Percentiles rank a stretch among this genome's conserved stretches.
phyloP scores from a whole-genome alignment of 2,329 filamentous ascomycete genomes.

The Verticillium nonalfalfae region DNA sequence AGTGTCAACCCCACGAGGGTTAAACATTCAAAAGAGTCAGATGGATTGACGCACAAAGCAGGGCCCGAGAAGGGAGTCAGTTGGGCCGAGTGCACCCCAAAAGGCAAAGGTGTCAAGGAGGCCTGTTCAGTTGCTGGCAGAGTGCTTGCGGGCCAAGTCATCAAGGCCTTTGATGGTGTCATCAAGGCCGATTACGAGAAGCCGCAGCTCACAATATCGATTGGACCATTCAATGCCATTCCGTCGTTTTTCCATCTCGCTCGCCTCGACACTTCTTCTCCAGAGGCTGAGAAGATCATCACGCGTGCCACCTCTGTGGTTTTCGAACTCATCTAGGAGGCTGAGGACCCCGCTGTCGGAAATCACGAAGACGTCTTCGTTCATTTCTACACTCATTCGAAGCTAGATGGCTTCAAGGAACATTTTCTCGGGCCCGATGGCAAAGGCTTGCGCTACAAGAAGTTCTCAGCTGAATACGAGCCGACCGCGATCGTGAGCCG shows the following conservation, averaged over 20 bases:
- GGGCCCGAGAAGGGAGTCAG: not conserved
- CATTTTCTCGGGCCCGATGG: not conserved
- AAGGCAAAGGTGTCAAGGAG: not conserved
- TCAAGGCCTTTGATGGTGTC: not conserved
- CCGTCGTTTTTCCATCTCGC: not conserved
- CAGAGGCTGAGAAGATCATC: not conserved
- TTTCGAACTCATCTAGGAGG: not conserved
- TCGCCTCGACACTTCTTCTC: not conserved
- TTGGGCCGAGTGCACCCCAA: not conserved
- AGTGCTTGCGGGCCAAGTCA: not conserved
- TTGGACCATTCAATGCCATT: not conserved
- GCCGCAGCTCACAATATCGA: not conserved
- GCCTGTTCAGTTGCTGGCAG: not conserved
- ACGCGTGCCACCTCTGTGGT: not conserved
- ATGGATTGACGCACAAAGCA: not conserved
- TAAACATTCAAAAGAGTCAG: not conserved
- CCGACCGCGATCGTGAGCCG: not conserved
- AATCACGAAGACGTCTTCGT: not conserved
- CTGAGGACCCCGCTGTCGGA: not conserved
- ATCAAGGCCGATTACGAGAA: not conserved
- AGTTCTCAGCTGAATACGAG: not conserved
- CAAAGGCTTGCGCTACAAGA: not conserved
- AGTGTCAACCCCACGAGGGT: not conserved
- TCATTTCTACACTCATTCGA: not conserved
- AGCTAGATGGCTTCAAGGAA: not conserved